Evolutionary conservation across 352 stramenopile genomes (phyloP), one percentile per base, ranked within the genome.

Genomic region (Globisporangium canariense): DNA sequence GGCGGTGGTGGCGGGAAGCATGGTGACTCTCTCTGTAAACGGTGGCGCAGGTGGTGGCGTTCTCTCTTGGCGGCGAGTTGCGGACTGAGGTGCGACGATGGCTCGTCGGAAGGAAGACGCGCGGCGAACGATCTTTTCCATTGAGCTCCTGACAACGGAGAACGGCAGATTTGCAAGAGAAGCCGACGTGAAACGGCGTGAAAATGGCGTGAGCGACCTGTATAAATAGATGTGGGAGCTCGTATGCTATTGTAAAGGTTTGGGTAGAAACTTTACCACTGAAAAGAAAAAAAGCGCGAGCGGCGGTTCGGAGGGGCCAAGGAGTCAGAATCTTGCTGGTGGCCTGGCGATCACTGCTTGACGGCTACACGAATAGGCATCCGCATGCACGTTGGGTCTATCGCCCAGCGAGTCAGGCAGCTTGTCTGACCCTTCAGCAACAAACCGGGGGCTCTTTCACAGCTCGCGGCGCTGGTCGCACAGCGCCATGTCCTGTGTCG

Each of bases 401-500:
- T 2, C n/a, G 22, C 2, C 36, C 3, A 49, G 18, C 7, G 9
- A 18, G 8, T 18, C 50, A 36, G 16, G 4, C 4, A 62, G 43
- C 55, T 79, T 13, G 8, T 28, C 2, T 28, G 25, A 28, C 25
- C 25, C 25, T 28, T 28, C 25, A 28, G 25, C 38, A 11, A 11
- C 11, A 45, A 16, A 46, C 40, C 11, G 11, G 40, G 16, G 40
- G 11, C 40, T n/a, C 1, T n/a, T 64, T 46, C 77, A 70, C 57
- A 76, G 43, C 14, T 79, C 16, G 13, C 28, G 58, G 16, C 18
- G 66, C 53, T 76, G 62, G 57, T 78, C 71, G 61, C 74, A 82
- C 18, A 75, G 71, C 8, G 70, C 66, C 74, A 87, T 83, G 69
- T 77, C 72, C 56, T 70, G 57, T 2, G 77, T 25, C 60, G 67